Conservation (phyloP, 352 stramenopile species). For the Discostella stelligera region DNA sequence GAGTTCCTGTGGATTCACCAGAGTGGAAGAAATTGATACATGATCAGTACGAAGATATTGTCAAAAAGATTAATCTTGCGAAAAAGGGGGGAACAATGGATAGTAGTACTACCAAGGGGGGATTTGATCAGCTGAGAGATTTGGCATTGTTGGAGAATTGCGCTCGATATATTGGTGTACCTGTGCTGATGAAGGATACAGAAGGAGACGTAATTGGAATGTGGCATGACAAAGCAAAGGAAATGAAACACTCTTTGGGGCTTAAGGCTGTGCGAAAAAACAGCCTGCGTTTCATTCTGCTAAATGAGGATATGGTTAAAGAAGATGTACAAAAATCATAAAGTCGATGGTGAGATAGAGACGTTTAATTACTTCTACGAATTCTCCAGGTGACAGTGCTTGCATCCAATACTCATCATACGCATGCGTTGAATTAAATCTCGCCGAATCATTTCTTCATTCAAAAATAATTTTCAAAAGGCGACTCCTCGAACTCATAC, state of each 20-base stretch:
- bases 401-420: no score
- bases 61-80: background rate
- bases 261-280: constrained; percentile 22
- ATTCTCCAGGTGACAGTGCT: background rate
- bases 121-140: constrained; percentile 33
- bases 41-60: constrained; percentile 23
- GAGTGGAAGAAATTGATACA: constrained; percentile 32
- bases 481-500: no score
- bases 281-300: constrained; percentile 26
- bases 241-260: constrained; percentile 24
- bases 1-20: background rate
- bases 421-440: no score
- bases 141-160: constrained; percentile 40
- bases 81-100: background rate
- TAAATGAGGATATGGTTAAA: constrained; percentile 12
- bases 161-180: constrained; percentile 36
- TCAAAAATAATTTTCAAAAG: no score
- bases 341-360: background rate
- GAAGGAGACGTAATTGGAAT: constrained; percentile 41
- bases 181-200: constrained; percentile 45
- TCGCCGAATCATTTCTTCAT: no score
- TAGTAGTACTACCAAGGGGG: background rate
- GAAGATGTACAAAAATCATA: constrained; percentile 8
- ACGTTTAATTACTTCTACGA: no score
- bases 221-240: constrained; percentile 24